phyloP scores from a whole-genome alignment of 192 early-diverging fungal species.

The Entomortierella beljakovae region DNA sequence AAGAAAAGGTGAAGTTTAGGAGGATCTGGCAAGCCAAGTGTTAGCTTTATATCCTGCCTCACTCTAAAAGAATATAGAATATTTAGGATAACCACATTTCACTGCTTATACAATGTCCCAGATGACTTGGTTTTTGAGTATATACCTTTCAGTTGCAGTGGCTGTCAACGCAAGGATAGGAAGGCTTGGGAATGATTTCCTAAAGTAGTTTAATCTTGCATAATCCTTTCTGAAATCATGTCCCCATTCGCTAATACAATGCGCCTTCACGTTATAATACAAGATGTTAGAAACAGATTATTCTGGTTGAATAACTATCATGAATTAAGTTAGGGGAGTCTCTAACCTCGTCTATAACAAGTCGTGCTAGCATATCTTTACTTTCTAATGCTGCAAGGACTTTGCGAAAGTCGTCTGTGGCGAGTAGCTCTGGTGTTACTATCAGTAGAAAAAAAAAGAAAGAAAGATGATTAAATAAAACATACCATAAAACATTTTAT shows the following conservation, averaged over 20 bases:
- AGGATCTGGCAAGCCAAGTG: conserved; percentile 23
- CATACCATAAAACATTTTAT: too few relatives aligned
- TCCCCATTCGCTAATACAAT: conserved; percentile 96
- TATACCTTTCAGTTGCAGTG: conserved; percentile 84
- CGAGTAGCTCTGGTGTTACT: conserved; percentile 88
- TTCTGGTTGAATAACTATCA: too few relatives aligned
- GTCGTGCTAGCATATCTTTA: conserved; percentile 75
- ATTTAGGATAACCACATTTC: background rate
- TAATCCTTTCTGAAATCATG: conserved; percentile 88
- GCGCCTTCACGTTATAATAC: conserved; percentile 67
- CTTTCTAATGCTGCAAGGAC: conserved; percentile 64
- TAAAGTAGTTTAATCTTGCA: conserved; percentile 70
- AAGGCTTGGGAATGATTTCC: conserved; percentile 72
- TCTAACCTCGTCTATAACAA: conserved; percentile 84
- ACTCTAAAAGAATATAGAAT: conserved; percentile 14
- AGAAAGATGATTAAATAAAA: background rate
- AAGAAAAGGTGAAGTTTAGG: conserved; percentile 20
- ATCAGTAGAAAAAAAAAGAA: background rate
- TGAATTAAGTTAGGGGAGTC: background rate
- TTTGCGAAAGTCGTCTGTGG: conserved; percentile 69
- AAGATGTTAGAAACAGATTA: too few relatives aligned
- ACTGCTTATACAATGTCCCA: too few relatives aligned
- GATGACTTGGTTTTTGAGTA: too few relatives aligned
- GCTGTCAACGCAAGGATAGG: conserved; percentile 96
- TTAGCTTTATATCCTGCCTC: conserved; percentile 23